Percentiles rank a stretch among this genome's conserved stretches.
Conservation (phyloP, 371 early-diverging fungal genomes). For the Fennellomyces sp. region DNA sequence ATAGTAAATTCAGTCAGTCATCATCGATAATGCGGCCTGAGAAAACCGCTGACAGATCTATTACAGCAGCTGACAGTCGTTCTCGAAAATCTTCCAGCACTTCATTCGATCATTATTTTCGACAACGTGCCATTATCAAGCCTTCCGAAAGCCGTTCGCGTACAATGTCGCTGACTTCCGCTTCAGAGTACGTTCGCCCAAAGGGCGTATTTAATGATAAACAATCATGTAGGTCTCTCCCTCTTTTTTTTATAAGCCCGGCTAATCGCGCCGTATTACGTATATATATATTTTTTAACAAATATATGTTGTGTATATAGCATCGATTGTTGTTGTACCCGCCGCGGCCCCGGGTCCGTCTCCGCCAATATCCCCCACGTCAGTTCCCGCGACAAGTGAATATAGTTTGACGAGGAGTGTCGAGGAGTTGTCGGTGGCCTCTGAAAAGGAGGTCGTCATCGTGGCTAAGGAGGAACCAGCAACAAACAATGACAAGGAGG, state of each 20-base stretch:
- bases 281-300: background rate
- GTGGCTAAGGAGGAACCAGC: background rate
- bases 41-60: slow-evolving; percentile 7
- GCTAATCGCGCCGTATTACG: background rate
- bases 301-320: too few species aligned
- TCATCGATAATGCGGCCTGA: background rate
- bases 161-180: too few species aligned
- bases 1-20: slow-evolving; percentile 1
- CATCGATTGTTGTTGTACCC: background rate
- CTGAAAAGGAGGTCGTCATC: background rate
- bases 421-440: background rate
- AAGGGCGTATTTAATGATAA: too few species aligned
- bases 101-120: background rate
- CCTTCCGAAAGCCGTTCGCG: too few species aligned
- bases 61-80: background rate
- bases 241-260: background rate
- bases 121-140: background rate
- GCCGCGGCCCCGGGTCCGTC: background rate
- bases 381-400: background rate
- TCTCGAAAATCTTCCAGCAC: background rate
- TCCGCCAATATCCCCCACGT: background rate
- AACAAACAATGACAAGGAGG: background rate
- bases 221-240: too few species aligned
- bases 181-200: too few species aligned
- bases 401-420: slow-evolving; percentile 4